Evolutionary conservation across 768 basidiomycete genomes (phyloP).

Genomic region (Mycena chlorophos): DNA sequence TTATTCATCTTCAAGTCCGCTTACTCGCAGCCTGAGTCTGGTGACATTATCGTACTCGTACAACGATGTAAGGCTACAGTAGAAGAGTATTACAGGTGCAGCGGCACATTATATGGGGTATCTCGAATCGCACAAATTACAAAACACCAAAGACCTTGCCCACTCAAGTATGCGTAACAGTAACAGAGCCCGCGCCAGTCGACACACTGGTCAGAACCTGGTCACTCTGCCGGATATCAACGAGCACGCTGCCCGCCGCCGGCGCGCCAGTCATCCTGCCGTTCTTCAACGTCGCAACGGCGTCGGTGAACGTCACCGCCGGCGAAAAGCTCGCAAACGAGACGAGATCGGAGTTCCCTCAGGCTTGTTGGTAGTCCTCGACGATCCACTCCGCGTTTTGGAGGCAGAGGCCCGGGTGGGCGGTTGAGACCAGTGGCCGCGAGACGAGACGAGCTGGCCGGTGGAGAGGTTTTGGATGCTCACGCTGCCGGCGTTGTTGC

Average conservation of each 20-base stretch:
- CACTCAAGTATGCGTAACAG: background rate
- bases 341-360: background rate
- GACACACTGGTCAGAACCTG: background rate
- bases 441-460: constrained; percentile 25
- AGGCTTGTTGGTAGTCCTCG: constrained; percentile 32
- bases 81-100: no score
- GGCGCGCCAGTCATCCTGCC: no score
- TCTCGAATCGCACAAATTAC: background rate
- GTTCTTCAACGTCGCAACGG: background rate
- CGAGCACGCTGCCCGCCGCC: background rate
- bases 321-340: background rate
- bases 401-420: constrained; percentile 11
- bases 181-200: background rate
- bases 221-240: background rate
- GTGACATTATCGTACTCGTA: no score
- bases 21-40: no score
- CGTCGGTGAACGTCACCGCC: background rate
- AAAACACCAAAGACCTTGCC: background rate
- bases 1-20: no score
- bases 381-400: constrained; percentile 32
- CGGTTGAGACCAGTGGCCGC: constrained; percentile 32
- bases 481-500: constrained; percentile 27
- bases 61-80: no score
- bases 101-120: no score
- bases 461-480: constrained; percentile 29